phyloP scores from a whole-genome alignment of 805 yeast species.

The Maudiozyma saulgeensis region DNA sequence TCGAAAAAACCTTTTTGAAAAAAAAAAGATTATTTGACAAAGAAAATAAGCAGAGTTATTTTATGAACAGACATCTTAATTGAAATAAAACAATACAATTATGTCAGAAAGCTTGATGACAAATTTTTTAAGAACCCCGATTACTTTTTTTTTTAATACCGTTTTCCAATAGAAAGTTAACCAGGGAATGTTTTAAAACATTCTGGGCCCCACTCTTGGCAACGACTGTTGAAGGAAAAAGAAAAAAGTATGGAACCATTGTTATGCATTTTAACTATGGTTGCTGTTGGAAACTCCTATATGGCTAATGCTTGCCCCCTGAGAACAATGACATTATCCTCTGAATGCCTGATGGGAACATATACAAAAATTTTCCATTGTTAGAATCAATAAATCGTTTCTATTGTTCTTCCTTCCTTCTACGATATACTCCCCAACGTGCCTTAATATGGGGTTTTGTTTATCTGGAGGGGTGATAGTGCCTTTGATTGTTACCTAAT shows the following conservation, averaged over 20 bases:
- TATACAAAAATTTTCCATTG: background rate
- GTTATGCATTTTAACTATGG: background rate
- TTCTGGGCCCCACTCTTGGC: too few species aligned
- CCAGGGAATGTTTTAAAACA: too few species aligned
- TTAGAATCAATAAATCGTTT: background rate
- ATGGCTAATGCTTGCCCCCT: background rate
- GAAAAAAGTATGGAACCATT: too few species aligned
- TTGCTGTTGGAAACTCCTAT: background rate
- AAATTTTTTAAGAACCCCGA: too few species aligned
- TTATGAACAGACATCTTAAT: too few species aligned
- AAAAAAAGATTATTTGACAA: too few species aligned
- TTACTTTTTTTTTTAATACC: too few species aligned
- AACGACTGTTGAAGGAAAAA: too few species aligned
- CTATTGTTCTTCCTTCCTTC: background rate
- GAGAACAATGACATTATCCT: background rate
- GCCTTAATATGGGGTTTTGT: background rate
- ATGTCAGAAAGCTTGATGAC: too few species aligned
- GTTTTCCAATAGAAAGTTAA: too few species aligned
- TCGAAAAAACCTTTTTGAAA: background rate
- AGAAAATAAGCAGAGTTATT: too few species aligned
- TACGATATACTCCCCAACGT: background rate
- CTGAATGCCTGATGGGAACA: background rate
- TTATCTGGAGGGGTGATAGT: background rate
- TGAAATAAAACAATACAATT: too few species aligned
- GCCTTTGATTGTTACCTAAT: background rate